Percentiles rank a stretch among this genome's conserved stretches.
Conservation (phyloP, 495 filamentous ascomycete species). For the Entonaema liquescens region DNA sequence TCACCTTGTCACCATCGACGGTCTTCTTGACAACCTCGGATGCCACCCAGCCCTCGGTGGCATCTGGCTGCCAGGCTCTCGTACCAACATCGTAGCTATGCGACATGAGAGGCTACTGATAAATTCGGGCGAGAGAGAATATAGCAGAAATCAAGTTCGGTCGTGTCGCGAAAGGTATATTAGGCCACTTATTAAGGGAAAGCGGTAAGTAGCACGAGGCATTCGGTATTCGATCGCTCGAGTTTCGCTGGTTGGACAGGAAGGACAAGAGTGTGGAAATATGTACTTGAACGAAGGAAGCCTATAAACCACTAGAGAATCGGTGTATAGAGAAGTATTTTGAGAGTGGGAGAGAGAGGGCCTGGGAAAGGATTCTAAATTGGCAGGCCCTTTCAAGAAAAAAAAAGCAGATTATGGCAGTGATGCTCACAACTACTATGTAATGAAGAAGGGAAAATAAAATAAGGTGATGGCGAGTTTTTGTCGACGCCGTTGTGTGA, state of each 20-base stretch:
- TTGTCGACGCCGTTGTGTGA: constrained; percentile 37
- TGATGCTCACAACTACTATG: constrained; percentile 40
- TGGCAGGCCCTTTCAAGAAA: constrained; percentile 15
- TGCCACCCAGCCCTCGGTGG: constrained; percentile 94
- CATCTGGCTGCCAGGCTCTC: constrained; percentile 96
- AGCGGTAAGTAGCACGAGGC: constrained; percentile 39
- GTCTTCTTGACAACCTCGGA: constrained; percentile 92
- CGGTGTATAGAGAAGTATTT: constrained; percentile 9
- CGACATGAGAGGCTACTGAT: constrained; percentile 70
- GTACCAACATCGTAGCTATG: constrained; percentile 98
- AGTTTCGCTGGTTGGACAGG: constrained; percentile 12
- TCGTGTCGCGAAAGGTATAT: constrained; percentile 35
- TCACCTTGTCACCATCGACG: constrained; percentile 84
- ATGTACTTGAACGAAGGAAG: constrained; percentile 1
- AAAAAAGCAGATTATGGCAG: constrained; percentile 25
- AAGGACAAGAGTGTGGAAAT: constrained; percentile 3
- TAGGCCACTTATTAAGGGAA: constrained; percentile 30
- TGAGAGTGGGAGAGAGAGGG: constrained; percentile 14
- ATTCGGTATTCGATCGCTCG: constrained; percentile 41
- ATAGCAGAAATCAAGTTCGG: constrained; percentile 26
- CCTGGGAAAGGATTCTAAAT: constrained; percentile 27
- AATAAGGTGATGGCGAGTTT: constrained; percentile 31
- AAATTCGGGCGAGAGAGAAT: constrained; percentile 10
- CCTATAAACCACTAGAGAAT: constrained; percentile 24
- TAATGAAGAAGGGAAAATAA: constrained; percentile 34